phyloP scores from a whole-genome alignment of 108 stramenopile species.

The Conticribra weissflogii region DNA sequence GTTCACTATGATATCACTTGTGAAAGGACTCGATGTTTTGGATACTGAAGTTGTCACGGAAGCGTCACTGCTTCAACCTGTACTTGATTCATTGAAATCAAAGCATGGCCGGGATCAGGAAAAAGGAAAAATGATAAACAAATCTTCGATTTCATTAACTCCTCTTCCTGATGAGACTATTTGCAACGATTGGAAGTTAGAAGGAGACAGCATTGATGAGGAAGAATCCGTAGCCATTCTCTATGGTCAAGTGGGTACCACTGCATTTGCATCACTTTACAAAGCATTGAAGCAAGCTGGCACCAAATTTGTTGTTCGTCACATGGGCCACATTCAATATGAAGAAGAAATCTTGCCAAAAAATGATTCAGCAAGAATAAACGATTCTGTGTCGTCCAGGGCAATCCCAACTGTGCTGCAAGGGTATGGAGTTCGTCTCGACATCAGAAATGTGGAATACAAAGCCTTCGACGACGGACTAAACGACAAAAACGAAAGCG shows the following conservation, averaged over 20 bases:
- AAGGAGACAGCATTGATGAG: not conserved
- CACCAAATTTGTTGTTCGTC: constrained; percentile 71
- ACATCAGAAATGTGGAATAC: constrained; percentile 92
- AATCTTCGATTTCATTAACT: constrained; percentile 18
- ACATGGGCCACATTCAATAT: constrained; percentile 64
- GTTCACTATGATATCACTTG: constrained; percentile 28
- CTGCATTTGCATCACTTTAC: constrained; percentile 65
- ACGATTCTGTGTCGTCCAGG: not conserved
- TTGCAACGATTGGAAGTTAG: not conserved
- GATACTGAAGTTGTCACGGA: constrained; percentile 26
- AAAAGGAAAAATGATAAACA: not conserved
- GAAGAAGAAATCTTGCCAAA: constrained; percentile 45
- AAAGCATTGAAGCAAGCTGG: constrained; percentile 30
- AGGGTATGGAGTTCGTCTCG: constrained; percentile 88
- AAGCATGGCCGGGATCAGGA: not conserved
- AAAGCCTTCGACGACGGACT: constrained; percentile 75
- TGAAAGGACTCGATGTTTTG: constrained; percentile 2
- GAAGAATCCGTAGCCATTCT: constrained; percentile 57
- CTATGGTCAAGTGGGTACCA: constrained; percentile 72
- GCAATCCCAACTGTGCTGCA: constrained; percentile 61
- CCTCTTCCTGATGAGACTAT: constrained; percentile 44
- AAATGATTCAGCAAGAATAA: constrained; percentile 9
- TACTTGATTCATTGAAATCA: constrained; percentile 20
- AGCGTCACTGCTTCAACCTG: constrained; percentile 24
- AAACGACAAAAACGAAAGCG: constrained; percentile 31